Base-by-base conservation (phyloP, 2,329 filamentous ascomycete genomes). In the Teratosphaeriaceae sp. region DNA sequence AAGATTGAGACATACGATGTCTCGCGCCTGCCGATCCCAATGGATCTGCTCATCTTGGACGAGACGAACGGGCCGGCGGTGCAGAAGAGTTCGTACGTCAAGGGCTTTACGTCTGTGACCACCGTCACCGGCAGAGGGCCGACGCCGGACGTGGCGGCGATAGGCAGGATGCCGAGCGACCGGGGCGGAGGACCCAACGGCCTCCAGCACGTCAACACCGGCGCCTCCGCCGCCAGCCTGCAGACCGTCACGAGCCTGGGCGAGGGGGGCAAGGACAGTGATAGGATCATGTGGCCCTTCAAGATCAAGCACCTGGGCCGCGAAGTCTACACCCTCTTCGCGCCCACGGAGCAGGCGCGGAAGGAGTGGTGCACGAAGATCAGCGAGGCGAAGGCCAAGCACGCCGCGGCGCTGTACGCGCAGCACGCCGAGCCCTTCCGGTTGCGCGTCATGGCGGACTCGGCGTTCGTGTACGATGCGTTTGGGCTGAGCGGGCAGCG, bases 401-500 rank as follows among this genome's bases (percentile, higher is more conserved):
- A 98, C 62, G 92, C 92, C 18, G 84, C 88, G 40, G 86, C 89
- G 2, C 71, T 97, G 4, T 85, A 86, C 64, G 81, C 85, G 3
- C 92, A 98, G 59, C 94, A 97, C 60, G 90, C 92, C 0, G 92
- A 98, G 63, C 92, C 92, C 0, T 98, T 98, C 75, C 78, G 87
- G 39, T 71, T 98, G 6, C 82, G 88, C 18, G 88, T 98, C 7
- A 82, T 98, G 61, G 89, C 92, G 0, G 92, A 98, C 61, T 84
- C 85, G 33, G 86, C 89, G 0, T 98, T 98, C 63, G 82, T 84
- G 9, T 89, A 88, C 56, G 87, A 94, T 52, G 67, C 71, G 3
- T 62, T 76, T 43, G 26, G 27, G 9, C 9, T 16, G 3, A 27
- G 20, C 23, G 55, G 61, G 65, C 35, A 83, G 77, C 61, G 79